Evolutionary conservation across 495 filamentous ascomycete species (phyloP).

Genomic region (Penicillium cosmopolitanum): DNA sequence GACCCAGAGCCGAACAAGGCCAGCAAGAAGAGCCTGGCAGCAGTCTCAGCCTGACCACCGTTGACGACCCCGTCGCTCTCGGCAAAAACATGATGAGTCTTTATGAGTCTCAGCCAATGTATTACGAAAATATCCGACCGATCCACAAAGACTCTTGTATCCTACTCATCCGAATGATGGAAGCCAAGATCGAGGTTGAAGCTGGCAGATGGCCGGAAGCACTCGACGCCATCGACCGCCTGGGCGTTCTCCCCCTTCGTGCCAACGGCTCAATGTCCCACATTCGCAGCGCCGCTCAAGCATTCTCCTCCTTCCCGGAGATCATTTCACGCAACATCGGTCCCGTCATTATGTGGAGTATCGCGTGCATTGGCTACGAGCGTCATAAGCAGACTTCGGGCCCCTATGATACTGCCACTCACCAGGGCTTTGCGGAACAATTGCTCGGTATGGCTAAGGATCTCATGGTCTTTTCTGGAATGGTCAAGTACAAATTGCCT

Average conservation of each 20-base stretch:
- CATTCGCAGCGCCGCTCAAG: slow-evolving; percentile 75
- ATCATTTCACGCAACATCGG: slow-evolving; percentile 84
- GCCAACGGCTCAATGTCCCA: slow-evolving; percentile 67
- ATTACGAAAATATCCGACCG: slow-evolving; percentile 66
- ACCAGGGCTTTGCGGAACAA: slow-evolving; percentile 67
- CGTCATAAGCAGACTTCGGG: slow-evolving; percentile 66
- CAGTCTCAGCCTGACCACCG: slow-evolving; percentile 79
- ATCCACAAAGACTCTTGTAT: slow-evolving; percentile 71
- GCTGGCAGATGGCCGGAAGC: slow-evolving; percentile 72
- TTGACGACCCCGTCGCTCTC: slow-evolving; percentile 82
- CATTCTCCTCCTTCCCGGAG: slow-evolving; percentile 73
- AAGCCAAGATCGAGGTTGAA: slow-evolving; percentile 74
- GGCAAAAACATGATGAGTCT: slow-evolving; percentile 78
- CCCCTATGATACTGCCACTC: slow-evolving; percentile 74
- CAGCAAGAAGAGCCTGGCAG: slow-evolving; percentile 46
- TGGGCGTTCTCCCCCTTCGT: slow-evolving; percentile 77
- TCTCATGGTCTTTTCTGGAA: slow-evolving; percentile 90
- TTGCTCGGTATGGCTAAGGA: slow-evolving; percentile 80
- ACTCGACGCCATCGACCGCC: slow-evolving; percentile 73
- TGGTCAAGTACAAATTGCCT: slow-evolving; percentile 85
- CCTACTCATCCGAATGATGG: slow-evolving; percentile 75
- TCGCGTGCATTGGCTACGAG: slow-evolving; percentile 77
- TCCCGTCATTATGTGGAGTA: slow-evolving; percentile 89
- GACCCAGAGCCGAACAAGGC: slow-evolving; percentile 52
- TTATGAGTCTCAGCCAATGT: slow-evolving; percentile 77